These are phyloP conservation scores for Sodiomyces alkalinus DNA, from an alignment of 2,329 filamentous ascomycete species.

Conservation along the genomic window DNA sequence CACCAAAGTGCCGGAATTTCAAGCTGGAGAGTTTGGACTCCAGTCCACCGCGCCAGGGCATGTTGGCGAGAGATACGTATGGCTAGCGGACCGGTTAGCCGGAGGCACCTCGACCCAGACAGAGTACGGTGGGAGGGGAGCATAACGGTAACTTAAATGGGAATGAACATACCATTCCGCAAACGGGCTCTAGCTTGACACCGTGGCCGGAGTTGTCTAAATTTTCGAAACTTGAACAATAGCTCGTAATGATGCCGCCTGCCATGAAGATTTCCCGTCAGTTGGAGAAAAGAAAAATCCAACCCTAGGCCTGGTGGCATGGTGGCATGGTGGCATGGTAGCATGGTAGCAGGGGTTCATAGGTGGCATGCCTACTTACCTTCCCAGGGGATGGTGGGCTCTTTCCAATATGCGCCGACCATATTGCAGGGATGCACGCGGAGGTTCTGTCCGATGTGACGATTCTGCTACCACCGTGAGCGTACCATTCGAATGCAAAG, in stretches of 20 bases:
- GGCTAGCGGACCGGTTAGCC: constrained; percentile 36
- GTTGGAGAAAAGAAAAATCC: no score
- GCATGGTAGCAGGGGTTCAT: no score
- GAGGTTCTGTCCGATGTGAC: constrained; percentile 68
- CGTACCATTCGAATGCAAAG: not conserved
- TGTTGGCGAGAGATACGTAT: constrained; percentile 41
- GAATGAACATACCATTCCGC: constrained; percentile 41
- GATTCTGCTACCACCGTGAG: constrained; percentile 40
- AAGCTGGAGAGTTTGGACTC: constrained; percentile 59
- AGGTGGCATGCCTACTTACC: no score
- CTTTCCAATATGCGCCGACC: constrained; percentile 46
- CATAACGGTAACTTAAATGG: not conserved
- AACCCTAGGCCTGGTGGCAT: no score
- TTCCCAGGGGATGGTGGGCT: constrained; percentile 58
- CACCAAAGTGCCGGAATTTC: constrained; percentile 52
- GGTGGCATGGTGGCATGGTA: no score
- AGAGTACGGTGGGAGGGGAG: constrained; percentile 5
- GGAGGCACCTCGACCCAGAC: constrained; percentile 1
- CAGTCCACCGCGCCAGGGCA: constrained; percentile 53
- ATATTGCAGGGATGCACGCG: constrained; percentile 61
- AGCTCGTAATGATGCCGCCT: constrained; percentile 66
- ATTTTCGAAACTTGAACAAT: constrained; percentile 66
- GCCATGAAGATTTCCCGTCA: constrained; percentile 5
- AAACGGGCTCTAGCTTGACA: constrained; percentile 60
- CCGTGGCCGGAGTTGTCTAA: constrained; percentile 70